These are phyloP conservation scores for Pseudopithomyces maydicus DNA, from an alignment of 2,329 filamentous ascomycete genomes.

Conservation along the genomic window DNA sequence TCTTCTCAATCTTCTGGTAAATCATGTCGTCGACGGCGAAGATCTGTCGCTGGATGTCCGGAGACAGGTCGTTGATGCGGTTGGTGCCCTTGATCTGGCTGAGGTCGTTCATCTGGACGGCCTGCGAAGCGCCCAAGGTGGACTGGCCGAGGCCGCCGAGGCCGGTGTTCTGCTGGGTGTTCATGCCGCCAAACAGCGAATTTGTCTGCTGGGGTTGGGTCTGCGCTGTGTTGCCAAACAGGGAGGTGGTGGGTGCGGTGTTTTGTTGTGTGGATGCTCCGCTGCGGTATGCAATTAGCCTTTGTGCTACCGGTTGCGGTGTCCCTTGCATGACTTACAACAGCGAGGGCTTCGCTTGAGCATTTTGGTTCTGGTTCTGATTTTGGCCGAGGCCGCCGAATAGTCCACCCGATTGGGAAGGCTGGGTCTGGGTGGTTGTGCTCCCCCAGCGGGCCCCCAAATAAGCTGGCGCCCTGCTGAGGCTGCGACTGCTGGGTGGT, in stretches of 20 bases:
- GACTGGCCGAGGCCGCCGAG: conserved; percentile 31
- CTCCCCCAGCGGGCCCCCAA: conserved; percentile 39
- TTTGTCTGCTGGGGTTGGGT: conserved; percentile 29
- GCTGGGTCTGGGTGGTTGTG: conserved; percentile 27
- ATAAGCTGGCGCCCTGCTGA: conserved; percentile 34
- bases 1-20: conserved; percentile 75
- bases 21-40: conserved; percentile 80
- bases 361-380: conserved; percentile 13
- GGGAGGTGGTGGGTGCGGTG: conserved; percentile 27
- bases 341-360: conserved; percentile 38
- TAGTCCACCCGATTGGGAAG: conserved; percentile 37
- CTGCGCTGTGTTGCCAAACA: conserved; percentile 38
- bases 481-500: conserved; percentile 35
- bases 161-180: conserved; percentile 22
- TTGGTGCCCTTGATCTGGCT: conserved; percentile 83
- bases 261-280: conserved; percentile 38
- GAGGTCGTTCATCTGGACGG: conserved; percentile 33
- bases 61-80: conserved; percentile 86
- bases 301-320: conserved; percentile 15
- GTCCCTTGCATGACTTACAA: conserved; percentile 39
- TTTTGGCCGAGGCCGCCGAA: conserved; percentile 33
- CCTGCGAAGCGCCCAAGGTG: conserved; percentile 35
- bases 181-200: conserved; percentile 27
- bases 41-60: conserved; percentile 79
- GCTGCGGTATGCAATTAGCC: conserved; percentile 39